Percentiles rank a stretch among this genome's conserved stretches.
Evolutionary conservation across 768 basidiomycete genomes (phyloP).

Genomic region (Tephrocybe sp.): DNA sequence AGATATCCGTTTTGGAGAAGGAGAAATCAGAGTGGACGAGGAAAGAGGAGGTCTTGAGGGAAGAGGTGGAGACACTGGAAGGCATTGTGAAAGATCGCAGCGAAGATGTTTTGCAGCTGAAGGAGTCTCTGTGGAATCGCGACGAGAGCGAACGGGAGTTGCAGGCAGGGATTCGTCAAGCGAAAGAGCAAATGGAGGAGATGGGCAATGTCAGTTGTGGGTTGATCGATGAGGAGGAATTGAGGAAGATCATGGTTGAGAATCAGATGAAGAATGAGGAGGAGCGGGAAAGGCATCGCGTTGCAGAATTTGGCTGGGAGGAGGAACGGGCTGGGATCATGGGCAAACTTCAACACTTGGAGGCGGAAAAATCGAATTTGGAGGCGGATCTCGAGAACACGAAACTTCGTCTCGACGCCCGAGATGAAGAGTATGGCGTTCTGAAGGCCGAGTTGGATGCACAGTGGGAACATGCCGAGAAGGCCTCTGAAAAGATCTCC

Average conservation of each 20-base stretch:
- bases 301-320: conserved; percentile 44
- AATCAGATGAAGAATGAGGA: conserved; percentile 39
- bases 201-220: conserved; percentile 48
- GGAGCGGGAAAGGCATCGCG: conserved; percentile 42
- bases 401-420: conserved; percentile 37
- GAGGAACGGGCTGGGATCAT: conserved; percentile 51
- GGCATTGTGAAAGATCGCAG: conserved; percentile 44
- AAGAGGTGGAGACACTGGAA: conserved; percentile 51
- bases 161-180: conserved; percentile 50
- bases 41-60: conserved; percentile 40
- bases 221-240: conserved; percentile 42
- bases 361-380: conserved; percentile 43
- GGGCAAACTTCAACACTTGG: conserved; percentile 38
- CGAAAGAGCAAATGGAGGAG: conserved; percentile 61
- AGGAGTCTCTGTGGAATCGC: conserved; percentile 41
- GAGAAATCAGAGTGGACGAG: conserved; percentile 54
- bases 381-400: conserved; percentile 44
- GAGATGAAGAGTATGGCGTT: conserved; percentile 45
- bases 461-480: conserved; percentile 70
- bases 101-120: conserved; percentile 44
- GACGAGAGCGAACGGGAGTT: conserved; percentile 58
- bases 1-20: conserved; percentile 74
- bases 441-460: conserved; percentile 67
- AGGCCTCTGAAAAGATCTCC: conserved; percentile 45
- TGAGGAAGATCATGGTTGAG: conserved; percentile 39